A percentile compares a stretch with the other conserved stretches of the same genome.
Conservation (phyloP, 768 basidiomycete species). For the Lepiota venenata region DNA sequence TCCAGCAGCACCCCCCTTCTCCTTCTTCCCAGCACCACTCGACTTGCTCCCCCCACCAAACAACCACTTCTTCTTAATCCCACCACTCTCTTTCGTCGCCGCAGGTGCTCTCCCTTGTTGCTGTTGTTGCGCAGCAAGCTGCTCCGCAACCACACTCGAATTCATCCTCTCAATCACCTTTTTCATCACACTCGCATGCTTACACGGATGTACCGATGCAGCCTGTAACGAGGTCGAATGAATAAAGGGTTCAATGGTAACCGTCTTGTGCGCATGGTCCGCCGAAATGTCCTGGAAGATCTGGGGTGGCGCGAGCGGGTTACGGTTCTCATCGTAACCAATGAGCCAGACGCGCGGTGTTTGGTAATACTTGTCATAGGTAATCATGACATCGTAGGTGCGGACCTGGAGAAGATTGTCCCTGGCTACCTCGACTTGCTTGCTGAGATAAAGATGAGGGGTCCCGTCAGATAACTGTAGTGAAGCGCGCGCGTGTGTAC, state of each 20-base stretch:
- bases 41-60: conserved; percentile 39
- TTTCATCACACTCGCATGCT: conserved; percentile 99
- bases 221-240: conserved; percentile 82
- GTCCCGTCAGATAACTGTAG: background rate
- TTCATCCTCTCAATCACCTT: conserved; percentile 99
- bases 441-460: conserved; percentile 21
- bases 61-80: conserved; percentile 77
- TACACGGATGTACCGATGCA: conserved; percentile 97
- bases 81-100: conserved; percentile 41
- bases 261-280: conserved; percentile 97
- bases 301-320: conserved; percentile 81
- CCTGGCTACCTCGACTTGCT: conserved; percentile 62
- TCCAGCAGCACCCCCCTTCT: conserved; percentile 18
- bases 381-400: conserved; percentile 99
- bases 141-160: conserved; percentile 77
- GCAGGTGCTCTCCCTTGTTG: conserved; percentile 45
- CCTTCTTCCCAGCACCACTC: conserved; percentile 5
- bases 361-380: conserved; percentile 99
- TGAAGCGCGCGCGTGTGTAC: background rate
- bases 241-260: conserved; percentile 98
- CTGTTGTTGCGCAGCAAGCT: conserved; percentile 49
- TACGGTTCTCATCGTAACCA: conserved; percentile 96
- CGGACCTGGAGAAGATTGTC: conserved; percentile 91
- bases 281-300: conserved; percentile 97
- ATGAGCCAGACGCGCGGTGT: conserved; percentile 97